Conservation (phyloP, 2,329 filamentous ascomycete genomes). For the Penicillium olsonii region DNA sequence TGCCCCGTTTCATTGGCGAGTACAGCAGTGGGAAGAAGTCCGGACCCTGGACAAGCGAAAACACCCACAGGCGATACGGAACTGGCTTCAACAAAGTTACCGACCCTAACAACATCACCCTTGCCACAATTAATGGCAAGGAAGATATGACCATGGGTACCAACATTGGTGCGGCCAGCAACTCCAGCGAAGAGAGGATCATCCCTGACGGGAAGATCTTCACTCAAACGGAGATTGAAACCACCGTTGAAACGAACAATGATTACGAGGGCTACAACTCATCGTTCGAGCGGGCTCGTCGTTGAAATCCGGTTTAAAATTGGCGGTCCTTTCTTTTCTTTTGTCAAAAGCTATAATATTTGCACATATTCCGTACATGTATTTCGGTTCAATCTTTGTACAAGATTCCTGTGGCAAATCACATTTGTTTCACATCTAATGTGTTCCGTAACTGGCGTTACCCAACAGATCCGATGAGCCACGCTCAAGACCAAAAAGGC, state of each 20-base stretch:
- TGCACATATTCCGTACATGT: background rate
- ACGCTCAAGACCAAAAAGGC: background rate
- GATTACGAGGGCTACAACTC: background rate
- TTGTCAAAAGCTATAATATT: constrained; percentile 5
- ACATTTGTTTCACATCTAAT: background rate
- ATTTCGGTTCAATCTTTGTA: constrained; percentile 5
- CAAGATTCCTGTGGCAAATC: background rate
- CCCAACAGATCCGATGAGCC: background rate
- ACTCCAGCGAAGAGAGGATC: constrained; percentile 32
- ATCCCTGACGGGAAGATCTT: constrained; percentile 35
- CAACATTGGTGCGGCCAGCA: constrained; percentile 22
- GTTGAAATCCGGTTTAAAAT: background rate
- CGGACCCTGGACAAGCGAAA: constrained; percentile 24
- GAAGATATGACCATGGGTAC: constrained; percentile 24
- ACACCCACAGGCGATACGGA: constrained; percentile 19
- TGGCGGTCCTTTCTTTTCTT: background rate
- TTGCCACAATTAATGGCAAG: constrained; percentile 20
- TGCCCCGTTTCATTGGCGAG: constrained; percentile 44
- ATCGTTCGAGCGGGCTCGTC: constrained; percentile 16
- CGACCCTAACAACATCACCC: constrained; percentile 20
- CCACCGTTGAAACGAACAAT: constrained; percentile 28
- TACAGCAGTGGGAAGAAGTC: constrained; percentile 30
- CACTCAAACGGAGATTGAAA: constrained; percentile 34
- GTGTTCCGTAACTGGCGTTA: background rate
- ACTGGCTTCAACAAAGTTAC: constrained; percentile 32